Evolutionary conservation across 768 basidiomycete genomes (phyloP), one percentile per base, ranked within the genome.

Genomic region (Boletus vermiculosoides): DNA sequence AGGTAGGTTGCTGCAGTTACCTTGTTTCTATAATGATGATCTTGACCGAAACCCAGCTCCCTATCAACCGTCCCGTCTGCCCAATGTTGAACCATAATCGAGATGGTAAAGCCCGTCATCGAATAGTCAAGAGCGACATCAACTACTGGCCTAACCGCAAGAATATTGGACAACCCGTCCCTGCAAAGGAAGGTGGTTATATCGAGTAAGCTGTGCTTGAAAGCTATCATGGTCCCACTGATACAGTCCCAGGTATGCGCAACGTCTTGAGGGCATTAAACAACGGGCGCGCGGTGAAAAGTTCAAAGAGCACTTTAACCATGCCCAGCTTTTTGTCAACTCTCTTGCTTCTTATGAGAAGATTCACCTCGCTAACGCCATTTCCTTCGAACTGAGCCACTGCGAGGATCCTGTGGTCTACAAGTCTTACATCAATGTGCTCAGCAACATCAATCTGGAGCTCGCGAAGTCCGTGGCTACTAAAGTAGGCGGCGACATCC

Each of bases 141-240:
- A 93, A 93, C 63, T 95, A 95, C 66, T 90, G 83, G 81, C 94
- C 94, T 0, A 94, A 94, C 67, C 82, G 93, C 12, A 78, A 80
- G 45, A 69, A 76, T 12, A 67, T 76, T 6, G 79, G 77, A 13
- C 73, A 71, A 13, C 86, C 87, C 0, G 77, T 80, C 15, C 69
- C 80, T 13, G 63, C 73, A 0, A 67, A 73, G 1, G 58, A 83
- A 6, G 90, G 88, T 10, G 88, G 82, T 30, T 86, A 85, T 58
- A 48, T 64, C 2, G 85, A 86, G 82, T 84, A 57, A 34, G 81
- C 72, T 11, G 4, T 28, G 5, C 6, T 25, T 2, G 18, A 0
- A 4, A 18, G 12, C 7, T 25, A 28, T 37, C 15, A 31, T 53
- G 2, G 31, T 20, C 3, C 9, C 52, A 45, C 56, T 65, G 49